phyloP scores from a whole-genome alignment of 495 filamentous ascomycete species.

The Penicillium pancosmium region DNA sequence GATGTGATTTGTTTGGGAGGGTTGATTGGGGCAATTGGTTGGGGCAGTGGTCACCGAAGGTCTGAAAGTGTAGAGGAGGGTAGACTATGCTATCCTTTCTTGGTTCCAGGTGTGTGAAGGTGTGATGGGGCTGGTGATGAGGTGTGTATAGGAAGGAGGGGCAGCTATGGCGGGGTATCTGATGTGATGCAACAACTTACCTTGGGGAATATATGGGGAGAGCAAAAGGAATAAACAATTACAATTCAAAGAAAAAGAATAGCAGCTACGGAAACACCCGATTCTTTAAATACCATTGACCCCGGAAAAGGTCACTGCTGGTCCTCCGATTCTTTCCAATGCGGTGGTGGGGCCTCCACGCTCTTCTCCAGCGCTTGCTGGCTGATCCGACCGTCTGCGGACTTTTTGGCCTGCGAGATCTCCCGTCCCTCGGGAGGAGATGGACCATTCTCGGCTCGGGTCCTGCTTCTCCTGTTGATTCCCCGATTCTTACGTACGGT shows the following conservation, averaged over 20 bases:
- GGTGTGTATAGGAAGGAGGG: conserved; percentile 18
- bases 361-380: conserved; percentile 33
- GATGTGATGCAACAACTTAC: conserved; percentile 23
- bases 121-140: conserved; percentile 1
- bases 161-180: conserved; percentile 25
- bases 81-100: neutral
- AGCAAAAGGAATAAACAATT: conserved; percentile 18
- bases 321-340: conserved; percentile 49
- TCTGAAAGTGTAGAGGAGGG: conserved; percentile 16
- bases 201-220: conserved; percentile 12
- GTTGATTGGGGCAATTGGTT: conserved; percentile 28
- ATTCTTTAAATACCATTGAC: conserved; percentile 35
- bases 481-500: neutral
- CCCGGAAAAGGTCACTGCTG: conserved; percentile 35
- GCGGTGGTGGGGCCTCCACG: conserved; percentile 40
- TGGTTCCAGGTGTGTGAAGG: neutral
- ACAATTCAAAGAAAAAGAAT: conserved; percentile 13
- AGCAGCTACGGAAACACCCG: conserved; percentile 29
- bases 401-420: conserved; percentile 41
- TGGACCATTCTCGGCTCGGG: conserved; percentile 20
- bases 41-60: conserved; percentile 24
- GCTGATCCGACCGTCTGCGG: conserved; percentile 38
- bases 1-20: conserved; percentile 26
- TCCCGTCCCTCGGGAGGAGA: conserved; percentile 45
- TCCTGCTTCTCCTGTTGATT: neutral